These are phyloP conservation scores for Naganishia liquefaciens DNA, from an alignment of 1,284 basidiomycete species.

Conservation along the genomic window DNA sequence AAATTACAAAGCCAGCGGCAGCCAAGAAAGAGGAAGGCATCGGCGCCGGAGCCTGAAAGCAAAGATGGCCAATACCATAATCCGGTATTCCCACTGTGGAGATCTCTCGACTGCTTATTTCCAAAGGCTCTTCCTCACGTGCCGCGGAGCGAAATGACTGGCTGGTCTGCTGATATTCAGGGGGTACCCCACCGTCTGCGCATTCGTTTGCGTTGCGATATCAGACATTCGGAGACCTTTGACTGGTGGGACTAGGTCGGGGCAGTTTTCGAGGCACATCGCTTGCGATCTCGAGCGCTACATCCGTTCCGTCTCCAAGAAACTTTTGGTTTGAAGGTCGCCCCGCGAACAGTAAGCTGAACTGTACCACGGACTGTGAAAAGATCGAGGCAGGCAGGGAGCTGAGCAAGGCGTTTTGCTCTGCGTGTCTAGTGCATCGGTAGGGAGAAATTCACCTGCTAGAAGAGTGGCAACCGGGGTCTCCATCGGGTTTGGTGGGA, in stretches of 20 bases:
- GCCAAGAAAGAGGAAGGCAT: conserved; percentile 8
- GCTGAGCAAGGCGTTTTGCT: neutral
- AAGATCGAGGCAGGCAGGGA: neutral
- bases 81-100: conserved; percentile 8
- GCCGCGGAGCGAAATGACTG: conserved; percentile 5
- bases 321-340: neutral
- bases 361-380: neutral
- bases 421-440: neutral
- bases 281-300: conserved; percentile 1
- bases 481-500: conserved; percentile 17
- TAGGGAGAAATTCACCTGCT: neutral
- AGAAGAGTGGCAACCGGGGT: neutral
- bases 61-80: neutral
- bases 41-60: conserved; percentile 10
- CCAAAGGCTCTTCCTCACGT: conserved; percentile 20
- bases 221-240: conserved; percentile 8
- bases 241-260: conserved; percentile 24
- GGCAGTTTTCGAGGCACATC: neutral
- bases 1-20: conserved; percentile 22
- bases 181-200: conserved; percentile 20
- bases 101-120: conserved; percentile 11
- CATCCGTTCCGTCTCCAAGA: neutral
- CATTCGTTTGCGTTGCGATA: conserved; percentile 22
- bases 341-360: neutral
- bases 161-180: conserved; percentile 8